Evolutionary conservation across 2,329 filamentous ascomycete species (phyloP).

Genomic region (Stachybotrys chartarum): DNA sequence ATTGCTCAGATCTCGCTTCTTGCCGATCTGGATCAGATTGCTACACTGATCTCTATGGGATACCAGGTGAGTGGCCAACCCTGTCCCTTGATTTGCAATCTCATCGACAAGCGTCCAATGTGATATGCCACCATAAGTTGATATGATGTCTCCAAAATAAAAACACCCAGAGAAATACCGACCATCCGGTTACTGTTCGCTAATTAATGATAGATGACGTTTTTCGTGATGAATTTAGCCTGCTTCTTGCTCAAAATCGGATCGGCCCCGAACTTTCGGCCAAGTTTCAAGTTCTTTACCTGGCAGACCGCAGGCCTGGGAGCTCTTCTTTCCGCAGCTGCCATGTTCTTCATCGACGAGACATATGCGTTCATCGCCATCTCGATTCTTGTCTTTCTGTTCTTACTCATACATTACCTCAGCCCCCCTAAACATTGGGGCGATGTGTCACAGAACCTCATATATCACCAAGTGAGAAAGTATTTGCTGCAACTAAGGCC

Average conservation of each 20-base stretch:
- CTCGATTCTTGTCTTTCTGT: conserved; percentile 66
- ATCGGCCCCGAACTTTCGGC: conserved; percentile 82
- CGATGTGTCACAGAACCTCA: conserved; percentile 81
- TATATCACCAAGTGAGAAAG: conserved; percentile 80
- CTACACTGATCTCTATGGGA: conserved; percentile 84
- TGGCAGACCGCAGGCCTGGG: conserved; percentile 75
- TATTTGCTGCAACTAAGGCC: conserved; percentile 76
- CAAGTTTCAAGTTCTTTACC: conserved; percentile 83
- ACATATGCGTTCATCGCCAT: conserved; percentile 73
- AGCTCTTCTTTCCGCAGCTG: conserved; percentile 65
- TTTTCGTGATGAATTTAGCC: conserved; percentile 79
- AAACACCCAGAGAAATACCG: no score
- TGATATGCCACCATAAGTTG: no score
- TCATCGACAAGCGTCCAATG: no score
- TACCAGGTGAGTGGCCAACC: conserved; percentile 51
- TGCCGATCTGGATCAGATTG: conserved; percentile 80
- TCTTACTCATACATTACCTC: conserved; percentile 78
- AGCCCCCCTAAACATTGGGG: conserved; percentile 85
- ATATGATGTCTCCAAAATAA: no score
- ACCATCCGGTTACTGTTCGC: not conserved
- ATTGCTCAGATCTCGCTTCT: conserved; percentile 76
- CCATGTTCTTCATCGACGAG: conserved; percentile 88
- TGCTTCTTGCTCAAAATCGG: conserved; percentile 83
- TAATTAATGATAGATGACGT: conserved; percentile 58
- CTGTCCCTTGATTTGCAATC: not conserved